Percentiles rank a stretch among this genome's conserved stretches.
Evolutionary conservation across 257 asterid species (phyloP).

Genomic region (Nicotiana benthamiana): DNA sequence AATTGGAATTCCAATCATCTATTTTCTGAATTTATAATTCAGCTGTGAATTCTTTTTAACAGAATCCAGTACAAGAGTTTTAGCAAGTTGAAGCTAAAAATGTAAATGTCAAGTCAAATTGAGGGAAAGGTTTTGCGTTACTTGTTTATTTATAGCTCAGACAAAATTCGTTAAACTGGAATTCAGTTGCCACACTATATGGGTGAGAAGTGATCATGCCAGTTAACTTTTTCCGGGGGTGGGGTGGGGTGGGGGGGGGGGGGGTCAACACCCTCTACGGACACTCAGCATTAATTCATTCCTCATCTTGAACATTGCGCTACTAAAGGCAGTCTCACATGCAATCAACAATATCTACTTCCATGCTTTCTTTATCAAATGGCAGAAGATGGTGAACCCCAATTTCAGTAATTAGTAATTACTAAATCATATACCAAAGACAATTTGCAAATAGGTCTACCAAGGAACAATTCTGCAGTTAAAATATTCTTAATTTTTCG

Average conservation of each 20-base stretch:
- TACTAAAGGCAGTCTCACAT: not conserved
- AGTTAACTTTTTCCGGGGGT: not conserved
- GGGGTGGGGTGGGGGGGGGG: too few relatives aligned
- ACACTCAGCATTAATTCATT: not conserved
- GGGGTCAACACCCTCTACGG: not conserved
- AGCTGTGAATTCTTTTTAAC: not conserved
- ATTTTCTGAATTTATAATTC: not conserved
- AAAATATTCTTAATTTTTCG: not conserved
- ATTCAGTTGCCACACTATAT: not conserved
- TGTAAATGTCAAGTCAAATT: not conserved
- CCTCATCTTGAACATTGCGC: not conserved
- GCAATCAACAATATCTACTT: not conserved
- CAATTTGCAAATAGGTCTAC: not conserved
- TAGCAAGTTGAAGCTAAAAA: not conserved
- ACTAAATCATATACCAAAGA: not conserved
- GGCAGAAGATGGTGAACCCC: not conserved
- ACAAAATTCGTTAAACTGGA: not conserved
- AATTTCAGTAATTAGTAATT: not conserved
- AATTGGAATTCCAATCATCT: not conserved
- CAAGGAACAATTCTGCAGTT: not conserved
- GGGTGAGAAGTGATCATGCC: not conserved
- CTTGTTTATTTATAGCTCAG: not conserved
- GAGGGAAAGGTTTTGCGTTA: not conserved
- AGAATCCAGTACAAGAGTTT: not conserved
- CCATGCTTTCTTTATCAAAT: not conserved